Base-by-base conservation (phyloP, 371 early-diverging fungal genomes). In the Thermomucor indicae-seudaticae region DNA sequence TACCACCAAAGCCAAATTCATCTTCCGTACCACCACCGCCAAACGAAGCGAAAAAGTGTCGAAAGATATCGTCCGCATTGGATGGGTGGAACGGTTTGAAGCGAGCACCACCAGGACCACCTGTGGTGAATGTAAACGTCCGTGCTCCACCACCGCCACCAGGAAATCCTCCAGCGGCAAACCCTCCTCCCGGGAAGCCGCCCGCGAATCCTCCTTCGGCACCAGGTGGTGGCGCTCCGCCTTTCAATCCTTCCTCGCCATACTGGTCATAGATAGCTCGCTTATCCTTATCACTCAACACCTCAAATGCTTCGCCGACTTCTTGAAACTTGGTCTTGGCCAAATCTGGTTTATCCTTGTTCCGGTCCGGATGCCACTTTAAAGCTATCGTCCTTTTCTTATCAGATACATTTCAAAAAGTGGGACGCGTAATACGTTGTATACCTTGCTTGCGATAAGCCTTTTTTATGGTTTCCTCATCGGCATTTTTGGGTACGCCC, bases 261-360 rank as follows among this genome's bases (percentile, higher is more conserved):
- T 70, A 92, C 60, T 87, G 88, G 60, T 93, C 95, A 70, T 89
- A 94, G 24, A 93, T 74, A 29, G 86, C 74, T 23, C 92, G 85
- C 65, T 92, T 91, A 54, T 92, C 70, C 62, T 84, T 84, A 66
- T 99, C 97, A 37, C 92, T 92, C 5, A 97, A 79, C n/a, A 95
- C 90, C 67, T 98, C 97, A 68, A 94, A 99, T 4, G 99, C 99
- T 72, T 93, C 95, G 11, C 85, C 83, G 4, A 96, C 43, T 40
- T 60, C 51, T 51, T 57, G 46, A 43, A 51, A 61, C 30, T 60
- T 51, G 23, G 28, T 25, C 37, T 60, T 64, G 16, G 71, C 64
- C 53, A 64, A 45, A 29, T 65, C 53, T 6, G 51, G 42, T 1
- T 66, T 69, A 37, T 71, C 72, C 39, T 77, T 72, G 48, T 77